Evolutionary conservation across 441 rosid genomes (phyloP).

Genomic region (Adansonia grandidieri): DNA sequence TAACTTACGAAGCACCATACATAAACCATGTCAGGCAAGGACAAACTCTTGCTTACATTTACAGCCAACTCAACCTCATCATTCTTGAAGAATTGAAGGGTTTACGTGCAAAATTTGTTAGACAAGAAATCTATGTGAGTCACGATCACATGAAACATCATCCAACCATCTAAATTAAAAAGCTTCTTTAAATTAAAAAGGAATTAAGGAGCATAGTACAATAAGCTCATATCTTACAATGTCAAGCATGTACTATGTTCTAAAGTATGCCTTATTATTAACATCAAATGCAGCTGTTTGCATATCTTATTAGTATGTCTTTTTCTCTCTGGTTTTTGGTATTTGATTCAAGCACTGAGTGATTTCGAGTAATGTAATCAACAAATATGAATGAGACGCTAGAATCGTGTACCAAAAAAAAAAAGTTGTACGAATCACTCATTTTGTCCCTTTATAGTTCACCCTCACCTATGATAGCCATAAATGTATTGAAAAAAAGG

Average conservation of each 20-base stretch:
- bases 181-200: neutral
- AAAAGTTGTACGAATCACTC: neutral
- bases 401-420: neutral
- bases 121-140: neutral
- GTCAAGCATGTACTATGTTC: neutral
- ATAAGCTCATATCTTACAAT: neutral
- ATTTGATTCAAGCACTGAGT: neutral
- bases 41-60: neutral
- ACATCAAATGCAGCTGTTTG: neutral
- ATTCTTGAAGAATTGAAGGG: neutral
- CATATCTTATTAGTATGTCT: neutral
- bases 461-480: neutral
- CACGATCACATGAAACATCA: neutral
- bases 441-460: neutral
- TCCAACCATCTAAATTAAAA: neutral
- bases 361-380: neutral
- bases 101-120: neutral
- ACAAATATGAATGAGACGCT: neutral
- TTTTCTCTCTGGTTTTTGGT: neutral
- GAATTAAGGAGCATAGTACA: neutral
- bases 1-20: neutral
- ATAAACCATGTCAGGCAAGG: neutral
- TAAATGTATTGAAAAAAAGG: neutral
- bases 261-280: neutral
- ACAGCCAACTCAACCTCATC: neutral